phyloP scores from a whole-genome alignment of 208 protist species.

The Sergeia podlipaevii region DNA sequence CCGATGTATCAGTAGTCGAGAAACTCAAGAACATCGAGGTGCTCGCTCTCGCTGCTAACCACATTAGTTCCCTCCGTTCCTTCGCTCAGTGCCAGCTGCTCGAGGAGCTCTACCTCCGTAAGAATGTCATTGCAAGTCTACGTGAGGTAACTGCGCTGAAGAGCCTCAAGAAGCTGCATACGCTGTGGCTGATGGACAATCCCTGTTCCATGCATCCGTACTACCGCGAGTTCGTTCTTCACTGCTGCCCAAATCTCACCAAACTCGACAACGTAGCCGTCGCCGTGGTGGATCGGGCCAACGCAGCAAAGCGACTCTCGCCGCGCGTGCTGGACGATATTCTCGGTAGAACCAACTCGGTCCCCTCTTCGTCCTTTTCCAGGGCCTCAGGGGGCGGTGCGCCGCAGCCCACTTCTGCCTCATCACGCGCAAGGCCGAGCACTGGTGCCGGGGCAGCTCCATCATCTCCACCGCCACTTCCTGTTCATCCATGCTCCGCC shows the following conservation, averaged over 20 bases:
- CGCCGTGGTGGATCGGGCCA: slow-evolving; percentile 55
- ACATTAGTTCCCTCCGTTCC: slow-evolving; percentile 57
- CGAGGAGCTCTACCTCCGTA: slow-evolving; percentile 92
- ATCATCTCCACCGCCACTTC: background rate
- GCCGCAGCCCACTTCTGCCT: background rate
- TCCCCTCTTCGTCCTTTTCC: background rate
- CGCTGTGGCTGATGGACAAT: slow-evolving; percentile 93
- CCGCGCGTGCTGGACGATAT: slow-evolving; percentile 58
- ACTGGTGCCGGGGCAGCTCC: background rate
- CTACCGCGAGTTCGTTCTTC: slow-evolving; percentile 87
- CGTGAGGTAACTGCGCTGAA: slow-evolving; percentile 72
- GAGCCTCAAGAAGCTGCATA: slow-evolving; percentile 59
- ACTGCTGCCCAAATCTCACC: slow-evolving; percentile 73
- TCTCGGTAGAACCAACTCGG: slow-evolving; percentile 17
- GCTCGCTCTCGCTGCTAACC: slow-evolving; percentile 83
- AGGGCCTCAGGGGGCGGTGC: background rate
- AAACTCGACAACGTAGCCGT: slow-evolving; percentile 88
- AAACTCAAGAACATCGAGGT: slow-evolving; percentile 81
- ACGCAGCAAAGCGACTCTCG: slow-evolving; percentile 44
- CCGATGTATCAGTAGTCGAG: slow-evolving; percentile 69
- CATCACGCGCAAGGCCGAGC: background rate
- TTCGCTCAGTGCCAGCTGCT: slow-evolving; percentile 69
- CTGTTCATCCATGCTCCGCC: background rate
- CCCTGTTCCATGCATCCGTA: slow-evolving; percentile 76
- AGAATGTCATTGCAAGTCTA: slow-evolving; percentile 83